Evolutionary conservation across 768 basidiomycete species (phyloP).

Genomic region (Tricholoma furcatifolium): DNA sequence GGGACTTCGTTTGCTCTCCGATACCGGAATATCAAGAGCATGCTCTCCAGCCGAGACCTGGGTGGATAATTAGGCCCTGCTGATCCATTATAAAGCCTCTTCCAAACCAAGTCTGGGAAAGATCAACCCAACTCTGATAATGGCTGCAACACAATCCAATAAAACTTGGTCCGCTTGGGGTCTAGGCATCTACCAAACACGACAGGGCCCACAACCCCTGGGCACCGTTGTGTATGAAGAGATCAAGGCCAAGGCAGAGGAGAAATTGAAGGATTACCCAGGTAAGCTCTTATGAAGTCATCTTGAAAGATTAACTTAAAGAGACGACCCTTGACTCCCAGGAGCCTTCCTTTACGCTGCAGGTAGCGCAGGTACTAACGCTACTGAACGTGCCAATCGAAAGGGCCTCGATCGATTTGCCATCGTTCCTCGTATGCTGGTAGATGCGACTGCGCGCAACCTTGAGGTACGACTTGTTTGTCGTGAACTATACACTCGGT

Average conservation of each 20-base stretch:
- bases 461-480: constrained; percentile 47
- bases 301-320: neutral
- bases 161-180: constrained; percentile 41
- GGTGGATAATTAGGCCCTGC: too few species aligned
- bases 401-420: constrained; percentile 63
- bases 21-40: too few species aligned
- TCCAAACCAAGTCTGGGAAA: too few species aligned
- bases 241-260: constrained; percentile 65
- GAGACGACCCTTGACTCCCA: constrained; percentile 8
- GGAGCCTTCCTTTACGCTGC: constrained; percentile 76
- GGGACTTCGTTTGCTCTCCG: too few species aligned
- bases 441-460: constrained; percentile 53
- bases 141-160: neutral
- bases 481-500: neutral
- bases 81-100: too few species aligned
- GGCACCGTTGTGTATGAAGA: constrained; percentile 63
- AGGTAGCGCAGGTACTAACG: constrained; percentile 71
- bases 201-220: constrained; percentile 42
- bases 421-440: constrained; percentile 82
- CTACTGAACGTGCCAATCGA: constrained; percentile 67
- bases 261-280: constrained; percentile 55
- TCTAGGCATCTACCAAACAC: constrained; percentile 35
- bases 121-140: too few species aligned
- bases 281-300: constrained; percentile 33
- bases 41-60: too few species aligned